These are phyloP conservation scores for Fusarium redolens DNA, from an alignment of 2,329 filamentous ascomycete species.

Conservation along the genomic window DNA sequence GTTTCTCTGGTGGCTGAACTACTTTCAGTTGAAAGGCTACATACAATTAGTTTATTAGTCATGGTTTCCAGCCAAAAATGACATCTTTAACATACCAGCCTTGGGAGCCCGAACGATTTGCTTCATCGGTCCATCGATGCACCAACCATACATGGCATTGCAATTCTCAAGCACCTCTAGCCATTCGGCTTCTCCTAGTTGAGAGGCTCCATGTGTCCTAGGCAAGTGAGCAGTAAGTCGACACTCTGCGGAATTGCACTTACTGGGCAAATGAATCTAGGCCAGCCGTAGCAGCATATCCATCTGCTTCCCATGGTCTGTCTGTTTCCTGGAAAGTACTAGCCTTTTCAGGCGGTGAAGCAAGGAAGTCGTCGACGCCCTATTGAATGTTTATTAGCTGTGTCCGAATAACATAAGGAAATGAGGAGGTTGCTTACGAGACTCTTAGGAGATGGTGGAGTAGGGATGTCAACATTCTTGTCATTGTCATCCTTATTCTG, in stretches of 20 bases:
- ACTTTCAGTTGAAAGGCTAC: neutral
- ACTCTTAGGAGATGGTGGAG: neutral
- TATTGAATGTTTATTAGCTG: neutral
- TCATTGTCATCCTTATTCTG: neutral
- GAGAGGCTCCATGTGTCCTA: neutral
- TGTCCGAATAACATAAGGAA: fast-evolving
- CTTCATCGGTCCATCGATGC: neutral
- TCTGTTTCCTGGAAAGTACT: neutral
- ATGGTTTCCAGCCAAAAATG: neutral
- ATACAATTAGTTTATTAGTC: too few relatives aligned
- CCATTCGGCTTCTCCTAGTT: neutral
- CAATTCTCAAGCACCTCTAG: neutral
- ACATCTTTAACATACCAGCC: neutral
- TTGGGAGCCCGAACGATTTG: neutral
- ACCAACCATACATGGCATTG: neutral
- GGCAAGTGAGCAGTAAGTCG: neutral
- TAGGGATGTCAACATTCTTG: neutral
- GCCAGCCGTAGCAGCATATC: neutral
- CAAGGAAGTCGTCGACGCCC: neutral
- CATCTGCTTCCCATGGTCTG: neutral
- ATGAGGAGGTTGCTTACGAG: neutral
- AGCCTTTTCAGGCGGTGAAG: neutral
- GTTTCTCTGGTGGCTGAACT: neutral
- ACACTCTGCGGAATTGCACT: neutral
- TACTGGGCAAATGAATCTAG: neutral